Evolutionary conservation across 2,329 filamentous ascomycete species (phyloP), one percentile per base, ranked within the genome.

Genomic region (Pseudocercospora pini-densiflorae): DNA sequence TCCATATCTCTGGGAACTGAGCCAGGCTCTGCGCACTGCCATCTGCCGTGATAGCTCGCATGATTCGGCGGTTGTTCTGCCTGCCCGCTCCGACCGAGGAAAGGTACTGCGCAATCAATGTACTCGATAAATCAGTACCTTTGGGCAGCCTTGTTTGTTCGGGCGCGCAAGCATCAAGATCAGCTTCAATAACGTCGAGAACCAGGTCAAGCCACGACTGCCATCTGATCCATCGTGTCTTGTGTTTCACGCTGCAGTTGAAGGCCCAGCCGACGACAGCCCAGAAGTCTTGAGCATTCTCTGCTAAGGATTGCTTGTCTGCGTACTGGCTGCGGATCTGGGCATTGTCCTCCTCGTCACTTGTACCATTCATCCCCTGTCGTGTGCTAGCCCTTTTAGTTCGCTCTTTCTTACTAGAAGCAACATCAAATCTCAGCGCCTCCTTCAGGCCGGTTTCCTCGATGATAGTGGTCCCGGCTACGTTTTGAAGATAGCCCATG

Each of bases 241-340:
- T 88, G 71, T 94, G 84, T 33, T 86, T 78, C 1, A 91, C 85
- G 60, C 92, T 94, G 80, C 94, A 98, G 76, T 94, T 95, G 77
- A 98, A 93, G 0, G 92, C 91, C 95, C 95, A 98, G 3, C 94
- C 95, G 0, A 95, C 86, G 0, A 92, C 87, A 49, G 89, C 87
- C 93, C 95, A 99, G 74, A 98, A 96, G 75, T 97, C 92, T 67
- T 92, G 89, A 0, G 90, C 92, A n/a, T 87, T 86, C 16, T 81
- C 82, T 88, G 92, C 97, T 1, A 97, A 69, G 31, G 90, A 90
- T 51, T 88, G 84, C 14, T 85, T 81, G 59, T 87, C 86, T 1
- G 90, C 89, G 64, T 93, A 83, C 9, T 84, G 83, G 6, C 87
- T 84, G 49, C 83, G 81, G 40, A 93, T 79, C 9, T 81, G 85